Base-by-base conservation (phyloP, 176 grass and related monocot species). In the Triticum turgidum region DNA sequence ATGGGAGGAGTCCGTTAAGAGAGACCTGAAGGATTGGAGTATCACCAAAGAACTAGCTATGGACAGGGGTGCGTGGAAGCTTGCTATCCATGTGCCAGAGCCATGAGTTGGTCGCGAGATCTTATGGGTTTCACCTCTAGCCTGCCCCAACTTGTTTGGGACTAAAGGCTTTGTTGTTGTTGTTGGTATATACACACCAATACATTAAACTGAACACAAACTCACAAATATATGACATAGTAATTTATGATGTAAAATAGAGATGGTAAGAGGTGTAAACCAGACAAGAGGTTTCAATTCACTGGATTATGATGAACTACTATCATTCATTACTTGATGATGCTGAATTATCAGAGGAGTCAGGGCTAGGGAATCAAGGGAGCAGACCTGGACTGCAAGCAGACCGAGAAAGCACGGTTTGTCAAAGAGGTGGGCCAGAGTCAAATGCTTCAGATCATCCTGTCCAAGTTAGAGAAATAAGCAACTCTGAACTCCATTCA, bases 391-490 rank as follows among this genome's bases (percentile, higher is more conserved):
- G 63, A 98, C 65, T 51, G 97, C 97, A 81, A 98, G 97, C 87
- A 96, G 65, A 22, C 97, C 94, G 20, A 99, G 92, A 94, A 99
- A 99, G 81, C 97, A 99, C 24, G 94, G 97, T 63, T 99, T 99
- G 78, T 96, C 90, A 25, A 99, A 99, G 78, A 99, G 97, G 91
- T 94, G 97, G 68, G 97, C 97, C 70, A 99, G 71, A 41, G 90
- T 87, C 62, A 96, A 91, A 91, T 99, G 94, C 83, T 90, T 99
- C 79, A 91, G 51, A 88, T 96, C 89, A 20, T 91, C 92, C 97
- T 99, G 90, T 54, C 66, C 21, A 87, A 80, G 56, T 80, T 62
- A 80, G 9, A 88, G 41, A 80, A 71, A 84, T 84, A 61, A 69
- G 18, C 5, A 80, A 35, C 44, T 52, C 30, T 77, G 13, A 84